Evolutionary conservation across 345 rosid genomes (phyloP).

Genomic region (Euphorbia tirucalli): DNA sequence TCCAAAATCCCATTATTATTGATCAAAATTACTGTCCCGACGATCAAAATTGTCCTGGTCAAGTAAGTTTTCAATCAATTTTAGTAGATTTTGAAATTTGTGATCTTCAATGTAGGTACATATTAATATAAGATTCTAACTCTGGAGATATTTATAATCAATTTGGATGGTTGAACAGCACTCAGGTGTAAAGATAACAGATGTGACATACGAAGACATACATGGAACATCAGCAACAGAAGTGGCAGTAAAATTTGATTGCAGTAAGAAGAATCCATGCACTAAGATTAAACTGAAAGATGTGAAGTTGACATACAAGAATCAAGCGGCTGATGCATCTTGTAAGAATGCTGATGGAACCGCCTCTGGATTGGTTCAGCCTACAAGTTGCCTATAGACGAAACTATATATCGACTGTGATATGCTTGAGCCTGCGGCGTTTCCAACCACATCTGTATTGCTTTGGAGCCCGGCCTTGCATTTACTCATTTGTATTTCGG

Average conservation of each 20-base stretch:
- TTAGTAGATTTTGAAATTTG: too few species aligned
- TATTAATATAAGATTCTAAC: too few species aligned
- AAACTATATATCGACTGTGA: too few species aligned
- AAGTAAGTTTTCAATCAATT: neutral
- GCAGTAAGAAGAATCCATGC: constrained; percentile 14
- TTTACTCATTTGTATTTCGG: too few species aligned
- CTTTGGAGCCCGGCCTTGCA: too few species aligned
- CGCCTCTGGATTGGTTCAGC: constrained; percentile 19
- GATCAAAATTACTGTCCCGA: constrained; percentile 19
- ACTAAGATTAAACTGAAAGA: constrained; percentile 14
- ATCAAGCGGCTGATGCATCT: constrained; percentile 17
- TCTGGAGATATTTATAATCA: neutral
- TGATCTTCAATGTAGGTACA: too few species aligned
- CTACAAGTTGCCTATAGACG: constrained; percentile 6
- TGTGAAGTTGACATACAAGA: constrained; percentile 15
- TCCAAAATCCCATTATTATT: constrained; percentile 20
- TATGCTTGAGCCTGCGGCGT: too few species aligned
- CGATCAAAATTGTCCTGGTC: constrained; percentile 11
- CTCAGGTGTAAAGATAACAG: constrained; percentile 13
- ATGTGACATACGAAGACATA: constrained; percentile 11
- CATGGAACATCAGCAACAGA: constrained; percentile 23
- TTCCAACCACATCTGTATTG: too few species aligned
- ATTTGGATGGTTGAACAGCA: neutral
- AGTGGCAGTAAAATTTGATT: constrained; percentile 20
- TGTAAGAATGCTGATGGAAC: constrained; percentile 20